Base-by-base conservation (phyloP, 2,329 filamentous ascomycete genomes). In the Arthrobotrys sphaeroides region DNA sequence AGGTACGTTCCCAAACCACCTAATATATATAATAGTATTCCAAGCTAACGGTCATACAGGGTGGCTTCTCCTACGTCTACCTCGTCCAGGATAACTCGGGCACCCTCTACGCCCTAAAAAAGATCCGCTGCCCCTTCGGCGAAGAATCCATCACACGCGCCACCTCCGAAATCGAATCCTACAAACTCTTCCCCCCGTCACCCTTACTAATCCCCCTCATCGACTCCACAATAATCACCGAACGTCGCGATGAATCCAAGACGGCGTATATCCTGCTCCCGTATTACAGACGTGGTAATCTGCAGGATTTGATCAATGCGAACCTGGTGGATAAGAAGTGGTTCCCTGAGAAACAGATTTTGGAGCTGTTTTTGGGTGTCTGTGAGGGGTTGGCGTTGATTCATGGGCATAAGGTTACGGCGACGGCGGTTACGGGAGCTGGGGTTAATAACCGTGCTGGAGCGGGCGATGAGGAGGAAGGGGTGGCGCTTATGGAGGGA, bases 41-140 rank as follows among this genome's bases (percentile, higher is more conserved):
- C 26, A 59, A 36, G 36, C 36, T 66, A 57, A 79, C 78, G 38
- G 79, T 72, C 43, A 33, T 59, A 12, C 22, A 94, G 91, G 95
- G 95, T 82, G 95, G 95, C 81, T 99, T 99, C 86, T 97, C 93
- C 78, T 99, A 98, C 84, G 95, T 99, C 80, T 99, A 99, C 84
- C 91, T 99, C 73, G 95, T 99, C 74, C 92, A 98, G 86, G 94
- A 97, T 83, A 94, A 91, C 53, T 86, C 88, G 65, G 91, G 92
- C 73, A 89, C 94, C 80, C 88, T 97, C 51, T 94, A 96, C 83
- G 95, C 95, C 16, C 89, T 98, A 77, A 99, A 99, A 84, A 99
- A 99, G 87, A 99, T 99, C 83, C 90, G 94, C 82, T 99, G 95
- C 86, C 94, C 95, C 3, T 98, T 99, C 81, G 95, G 95, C 78